phyloP scores from a whole-genome alignment of 768 basidiomycete genomes.

The Strobilomyces dryophilus region DNA sequence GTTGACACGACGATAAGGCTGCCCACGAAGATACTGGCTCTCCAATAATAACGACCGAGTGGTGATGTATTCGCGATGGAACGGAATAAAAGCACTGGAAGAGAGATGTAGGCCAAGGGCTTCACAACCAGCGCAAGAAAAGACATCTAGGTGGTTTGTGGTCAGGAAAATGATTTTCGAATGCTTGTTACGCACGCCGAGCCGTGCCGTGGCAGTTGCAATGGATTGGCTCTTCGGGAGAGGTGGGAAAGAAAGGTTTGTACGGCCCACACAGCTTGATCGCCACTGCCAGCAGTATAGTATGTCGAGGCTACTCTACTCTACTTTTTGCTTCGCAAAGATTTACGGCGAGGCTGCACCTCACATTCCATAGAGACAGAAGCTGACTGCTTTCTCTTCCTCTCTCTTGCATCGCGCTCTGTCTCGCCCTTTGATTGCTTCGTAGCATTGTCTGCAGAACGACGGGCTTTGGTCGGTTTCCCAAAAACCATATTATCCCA shows the following conservation, averaged over 20 bases:
- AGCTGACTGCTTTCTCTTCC: conserved; percentile 23
- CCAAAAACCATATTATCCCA: conserved; percentile 58
- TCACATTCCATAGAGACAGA: conserved; percentile 2
- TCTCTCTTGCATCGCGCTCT: not conserved
- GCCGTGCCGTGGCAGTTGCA: conserved; percentile 12
- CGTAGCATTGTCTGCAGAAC: not conserved
- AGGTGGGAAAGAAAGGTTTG: conserved; percentile 28
- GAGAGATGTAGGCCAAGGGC: conserved; percentile 72
- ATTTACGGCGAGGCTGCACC: conserved; percentile 19
- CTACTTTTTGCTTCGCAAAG: conserved; percentile 16
- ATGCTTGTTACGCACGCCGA: conserved; percentile 23
- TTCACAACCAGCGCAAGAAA: conserved; percentile 56
- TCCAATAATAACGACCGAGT: conserved; percentile 65
- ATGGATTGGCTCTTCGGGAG: conserved; percentile 17
- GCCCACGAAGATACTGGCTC: conserved; percentile 66
- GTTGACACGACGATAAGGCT: conserved; percentile 67
- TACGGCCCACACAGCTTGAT: not conserved
- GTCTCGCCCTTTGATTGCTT: not conserved
- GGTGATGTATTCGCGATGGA: conserved; percentile 54
- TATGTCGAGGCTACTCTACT: too few species aligned
- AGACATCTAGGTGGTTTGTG: conserved; percentile 47
- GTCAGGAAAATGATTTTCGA: conserved; percentile 9
- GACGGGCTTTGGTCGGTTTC: conserved; percentile 16
- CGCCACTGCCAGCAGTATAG: not conserved
- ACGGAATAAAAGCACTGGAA: conserved; percentile 64